A percentile compares a stretch with the other conserved stretches of the same genome.
These are phyloP conservation scores for Epichloe elymi DNA, from an alignment of 2,329 filamentous ascomycete genomes.

Conservation along the genomic window DNA sequence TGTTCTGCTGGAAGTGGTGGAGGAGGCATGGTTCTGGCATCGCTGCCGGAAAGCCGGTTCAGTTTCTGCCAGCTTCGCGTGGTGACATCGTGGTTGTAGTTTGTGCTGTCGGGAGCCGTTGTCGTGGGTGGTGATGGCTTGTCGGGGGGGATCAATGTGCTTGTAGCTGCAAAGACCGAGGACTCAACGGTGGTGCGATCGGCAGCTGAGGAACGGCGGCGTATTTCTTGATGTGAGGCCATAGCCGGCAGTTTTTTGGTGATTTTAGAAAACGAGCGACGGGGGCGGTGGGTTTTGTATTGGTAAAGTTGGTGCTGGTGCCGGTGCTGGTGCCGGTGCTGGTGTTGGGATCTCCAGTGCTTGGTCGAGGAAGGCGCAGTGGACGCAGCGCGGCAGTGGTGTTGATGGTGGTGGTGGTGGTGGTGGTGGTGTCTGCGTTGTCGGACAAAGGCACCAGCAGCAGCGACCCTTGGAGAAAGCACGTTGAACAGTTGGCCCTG, in stretches of 20 bases:
- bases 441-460: conserved; percentile 26
- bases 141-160: conserved; percentile 12
- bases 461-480: conserved; percentile 29
- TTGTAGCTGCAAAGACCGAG: conserved; percentile 9
- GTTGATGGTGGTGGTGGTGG: background rate
- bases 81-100: background rate
- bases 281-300: background rate
- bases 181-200: conserved; percentile 20
- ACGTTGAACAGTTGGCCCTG: conserved; percentile 26
- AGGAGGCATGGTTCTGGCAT: conserved; percentile 18
- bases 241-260: conserved; percentile 17
- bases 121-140: conserved; percentile 2
- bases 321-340: background rate
- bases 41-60: background rate
- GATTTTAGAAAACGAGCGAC: conserved; percentile 10
- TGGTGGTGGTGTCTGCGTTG: conserved; percentile 18
- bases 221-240: conserved; percentile 25
- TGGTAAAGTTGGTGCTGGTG: conserved; percentile 14
- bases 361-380: conserved; percentile 25
- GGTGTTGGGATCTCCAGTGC: conserved; percentile 14
- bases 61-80: background rate
- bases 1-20: conserved; percentile 24
- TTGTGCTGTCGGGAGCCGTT: conserved; percentile 2
- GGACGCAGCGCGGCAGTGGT: conserved; percentile 14
- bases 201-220: conserved; percentile 26